These are phyloP conservation scores for Pythium diclinum DNA, from an alignment of 352 stramenopile genomes.

Conservation along the genomic window DNA sequence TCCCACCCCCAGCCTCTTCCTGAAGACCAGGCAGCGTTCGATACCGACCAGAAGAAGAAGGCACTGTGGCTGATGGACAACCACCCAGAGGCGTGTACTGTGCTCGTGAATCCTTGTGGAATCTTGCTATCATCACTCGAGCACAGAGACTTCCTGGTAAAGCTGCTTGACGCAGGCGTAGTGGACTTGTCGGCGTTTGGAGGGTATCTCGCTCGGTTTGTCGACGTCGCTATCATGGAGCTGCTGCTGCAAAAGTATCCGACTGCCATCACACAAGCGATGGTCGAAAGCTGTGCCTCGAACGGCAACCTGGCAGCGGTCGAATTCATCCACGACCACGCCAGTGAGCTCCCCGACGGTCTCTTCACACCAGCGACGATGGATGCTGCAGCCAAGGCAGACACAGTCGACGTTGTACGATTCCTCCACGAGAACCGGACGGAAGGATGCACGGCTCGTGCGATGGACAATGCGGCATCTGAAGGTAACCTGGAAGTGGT, in stretches of 20 bases:
- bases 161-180: conserved; percentile 20
- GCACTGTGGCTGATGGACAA: neutral
- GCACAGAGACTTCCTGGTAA: neutral
- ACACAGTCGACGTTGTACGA: conserved; percentile 7
- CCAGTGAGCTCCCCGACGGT: neutral
- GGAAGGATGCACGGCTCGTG: conserved; percentile 13
- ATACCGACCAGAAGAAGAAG: neutral
- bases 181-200: conserved; percentile 31
- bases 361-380: conserved; percentile 5
- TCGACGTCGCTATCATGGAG: neutral
- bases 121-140: neutral
- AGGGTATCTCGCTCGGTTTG: neutral
- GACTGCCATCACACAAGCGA: neutral
- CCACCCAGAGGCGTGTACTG: neutral
- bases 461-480: conserved; percentile 3
- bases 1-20: neutral
- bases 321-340: conserved; percentile 18
- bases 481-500: conserved; percentile 1
- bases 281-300: neutral
- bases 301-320: conserved; percentile 28
- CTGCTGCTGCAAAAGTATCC: neutral
- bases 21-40: neutral
- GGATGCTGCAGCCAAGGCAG: conserved; percentile 4
- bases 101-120: neutral
- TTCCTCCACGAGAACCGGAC: conserved; percentile 13